Evolutionary conservation across 768 basidiomycete genomes (phyloP), one percentile per base, ranked within the genome.

Genomic region (Collybia mongolica): DNA sequence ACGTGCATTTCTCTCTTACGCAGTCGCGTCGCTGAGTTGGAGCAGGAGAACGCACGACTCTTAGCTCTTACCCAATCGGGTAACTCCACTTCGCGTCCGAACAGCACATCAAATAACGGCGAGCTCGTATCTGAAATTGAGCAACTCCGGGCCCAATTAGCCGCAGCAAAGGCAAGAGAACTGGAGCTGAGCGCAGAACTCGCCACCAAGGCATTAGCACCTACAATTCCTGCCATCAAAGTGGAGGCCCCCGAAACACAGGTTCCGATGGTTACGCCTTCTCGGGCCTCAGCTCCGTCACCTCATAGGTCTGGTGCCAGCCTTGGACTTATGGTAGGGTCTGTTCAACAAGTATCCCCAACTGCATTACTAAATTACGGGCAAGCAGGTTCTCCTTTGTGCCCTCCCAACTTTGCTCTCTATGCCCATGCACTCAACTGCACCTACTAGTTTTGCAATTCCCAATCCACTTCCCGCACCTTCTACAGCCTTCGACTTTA

Each of bases 11-110:
- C n/a, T 60, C 63, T 55, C 51, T 54, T 59, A 57, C 56, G 48
- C 70, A 93, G 91, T 60, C 91, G 86, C 50, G 89, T 93, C 60
- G 81, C 83, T 54, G 86, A 90, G 63, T 74, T 93, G 24, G 91
- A 93, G 70, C 82, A 87, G 65, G 92, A 93, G 65, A 93, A 91
- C 59, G 85, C 81, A 39, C 76, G 84, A 36, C 82, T 93, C 46
- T 75, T 82, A 28, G 75, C 76, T 36, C 69, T 88, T 54, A 73
- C 84, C 52, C 77, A 81, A 62, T 32, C 32, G 32, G 70, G 64
- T 38, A 72, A 72, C 36, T 38, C 49, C 26, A 28, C 62, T 64
- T 39, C 55, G 47, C 55, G 64, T 58, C 58, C 56, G 57, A 29
- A 46, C 60, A 42, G 55, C 55, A 44, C 46, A 57, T 44, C 55